Percentiles rank a stretch among this genome's conserved stretches.
Evolutionary conservation across 2,329 filamentous ascomycete species (phyloP).

Genomic region (Pseudocercospora eumusae): DNA sequence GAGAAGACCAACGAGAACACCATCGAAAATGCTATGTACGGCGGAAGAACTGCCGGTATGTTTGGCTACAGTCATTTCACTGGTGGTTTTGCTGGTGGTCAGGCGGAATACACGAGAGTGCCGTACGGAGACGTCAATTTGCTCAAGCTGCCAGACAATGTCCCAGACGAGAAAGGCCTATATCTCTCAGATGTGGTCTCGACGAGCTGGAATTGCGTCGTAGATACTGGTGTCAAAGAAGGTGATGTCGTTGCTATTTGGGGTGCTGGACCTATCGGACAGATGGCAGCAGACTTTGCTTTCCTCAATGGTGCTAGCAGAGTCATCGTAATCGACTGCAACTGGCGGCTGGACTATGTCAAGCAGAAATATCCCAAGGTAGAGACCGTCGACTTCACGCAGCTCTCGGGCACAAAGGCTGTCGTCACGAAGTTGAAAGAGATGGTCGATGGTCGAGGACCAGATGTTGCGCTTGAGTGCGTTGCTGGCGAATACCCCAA

Average conservation of each 20-base stretch:
- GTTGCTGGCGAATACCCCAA: slow-evolving; percentile 65
- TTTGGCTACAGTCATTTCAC: slow-evolving; percentile 69
- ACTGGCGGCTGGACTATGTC: slow-evolving; percentile 69
- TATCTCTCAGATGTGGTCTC: slow-evolving; percentile 78
- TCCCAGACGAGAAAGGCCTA: slow-evolving; percentile 81
- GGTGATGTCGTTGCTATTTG: slow-evolving; percentile 79
- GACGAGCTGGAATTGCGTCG: slow-evolving; percentile 79
- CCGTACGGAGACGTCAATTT: slow-evolving; percentile 80
- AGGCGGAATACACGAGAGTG: slow-evolving; percentile 83
- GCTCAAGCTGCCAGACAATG: slow-evolving; percentile 72
- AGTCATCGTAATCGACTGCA: slow-evolving; percentile 78
- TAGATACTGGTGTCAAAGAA: slow-evolving; percentile 78
- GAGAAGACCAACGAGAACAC: slow-evolving; percentile 76
- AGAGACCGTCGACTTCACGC: slow-evolving; percentile 68
- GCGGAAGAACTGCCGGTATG: slow-evolving; percentile 69
- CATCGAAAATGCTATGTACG: slow-evolving; percentile 73
- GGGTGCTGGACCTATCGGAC: slow-evolving; percentile 84
- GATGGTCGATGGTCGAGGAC: slow-evolving; percentile 67
- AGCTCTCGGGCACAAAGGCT: slow-evolving; percentile 59
- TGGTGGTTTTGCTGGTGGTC: slow-evolving; percentile 82
- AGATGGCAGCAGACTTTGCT: slow-evolving; percentile 70
- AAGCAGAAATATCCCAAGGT: slow-evolving; percentile 65
- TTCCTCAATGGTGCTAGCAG: slow-evolving; percentile 71
- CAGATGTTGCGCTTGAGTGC: slow-evolving; percentile 72
- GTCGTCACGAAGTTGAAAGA: slow-evolving; percentile 74